Conservation (phyloP, 2,329 filamentous ascomycete species). For the Zopfia rhizophila region DNA sequence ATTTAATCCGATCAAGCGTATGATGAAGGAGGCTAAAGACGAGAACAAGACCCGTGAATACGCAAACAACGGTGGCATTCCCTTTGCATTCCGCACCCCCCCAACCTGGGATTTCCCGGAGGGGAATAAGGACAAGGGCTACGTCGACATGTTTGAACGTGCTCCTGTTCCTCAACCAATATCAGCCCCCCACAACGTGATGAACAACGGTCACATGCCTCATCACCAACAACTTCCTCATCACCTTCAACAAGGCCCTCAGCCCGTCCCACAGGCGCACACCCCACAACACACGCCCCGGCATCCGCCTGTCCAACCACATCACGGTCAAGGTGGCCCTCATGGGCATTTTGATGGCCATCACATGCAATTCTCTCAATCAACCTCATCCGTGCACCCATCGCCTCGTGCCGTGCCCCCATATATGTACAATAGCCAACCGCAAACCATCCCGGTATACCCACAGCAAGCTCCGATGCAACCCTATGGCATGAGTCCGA, state of each 20-base stretch:
- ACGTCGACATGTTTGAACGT: slow-evolving; percentile 82
- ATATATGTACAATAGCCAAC: slow-evolving; percentile 74
- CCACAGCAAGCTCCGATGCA: slow-evolving; percentile 70
- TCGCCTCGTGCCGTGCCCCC: slow-evolving; percentile 81
- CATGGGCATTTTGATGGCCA: slow-evolving; percentile 84
- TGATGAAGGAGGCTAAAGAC: slow-evolving; percentile 71
- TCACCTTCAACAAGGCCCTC: slow-evolving; percentile 80
- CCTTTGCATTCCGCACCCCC: slow-evolving; percentile 82
- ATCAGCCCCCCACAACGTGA: slow-evolving; percentile 70
- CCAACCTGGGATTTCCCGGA: slow-evolving; percentile 83
- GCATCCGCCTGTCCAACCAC: slow-evolving; percentile 79
- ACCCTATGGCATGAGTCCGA: slow-evolving; percentile 75
- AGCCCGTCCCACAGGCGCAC: slow-evolving; percentile 73
- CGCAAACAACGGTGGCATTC: slow-evolving; percentile 82
- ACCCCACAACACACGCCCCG: slow-evolving; percentile 81
- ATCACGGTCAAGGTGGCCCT: slow-evolving; percentile 73
- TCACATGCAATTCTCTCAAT: slow-evolving; percentile 86
- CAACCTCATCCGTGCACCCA: slow-evolving; percentile 80
- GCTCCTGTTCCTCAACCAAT: slow-evolving; percentile 67
- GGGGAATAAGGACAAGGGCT: slow-evolving; percentile 79
- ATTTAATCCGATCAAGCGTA: slow-evolving; percentile 74
- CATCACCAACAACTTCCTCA: slow-evolving; percentile 87
- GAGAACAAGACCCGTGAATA: slow-evolving; percentile 69
- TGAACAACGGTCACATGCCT: slow-evolving; percentile 73
- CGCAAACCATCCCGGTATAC: slow-evolving; percentile 60